Percentiles rank a stretch among this genome's conserved stretches.
These are phyloP conservation scores for Ramalina intermedia DNA, from an alignment of 495 filamentous ascomycete species.

Conservation along the genomic window DNA sequence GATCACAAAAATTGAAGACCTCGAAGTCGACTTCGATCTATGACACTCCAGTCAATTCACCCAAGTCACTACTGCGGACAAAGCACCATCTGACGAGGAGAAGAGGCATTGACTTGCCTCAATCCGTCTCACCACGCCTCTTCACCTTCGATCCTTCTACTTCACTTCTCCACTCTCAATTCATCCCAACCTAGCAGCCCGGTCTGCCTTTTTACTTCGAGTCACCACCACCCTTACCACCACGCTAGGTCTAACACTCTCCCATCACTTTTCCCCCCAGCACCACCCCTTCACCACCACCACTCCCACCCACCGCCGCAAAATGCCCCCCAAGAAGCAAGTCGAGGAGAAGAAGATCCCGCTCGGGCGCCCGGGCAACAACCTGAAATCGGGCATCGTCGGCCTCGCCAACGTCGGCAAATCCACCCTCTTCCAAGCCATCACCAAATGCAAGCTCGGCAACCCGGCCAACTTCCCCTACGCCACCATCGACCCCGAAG, in stretches of 20 bases:
- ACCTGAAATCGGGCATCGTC: slow-evolving; percentile 98
- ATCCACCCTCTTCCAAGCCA: slow-evolving; percentile 98
- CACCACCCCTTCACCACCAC: slow-evolving; percentile 15
- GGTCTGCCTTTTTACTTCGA: slow-evolving; percentile 31
- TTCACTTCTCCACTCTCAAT: slow-evolving; percentile 23
- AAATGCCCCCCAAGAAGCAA: slow-evolving; percentile 43
- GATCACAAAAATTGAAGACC: too few relatives aligned
- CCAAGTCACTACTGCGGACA: not conserved
- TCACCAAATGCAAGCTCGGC: slow-evolving; percentile 93
- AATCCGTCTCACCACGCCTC: slow-evolving; percentile 23
- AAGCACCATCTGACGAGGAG: not conserved
- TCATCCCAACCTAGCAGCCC: slow-evolving; percentile 33
- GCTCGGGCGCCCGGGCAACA: slow-evolving; percentile 93
- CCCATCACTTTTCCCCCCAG: slow-evolving; percentile 17
- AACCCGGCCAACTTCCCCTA: slow-evolving; percentile 99
- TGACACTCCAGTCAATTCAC: not conserved
- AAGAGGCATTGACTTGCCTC: slow-evolving; percentile 2
- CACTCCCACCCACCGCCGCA: slow-evolving; percentile 22
- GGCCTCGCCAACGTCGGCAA: slow-evolving; percentile 99
- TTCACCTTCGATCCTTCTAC: slow-evolving; percentile 20
- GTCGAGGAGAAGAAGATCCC: slow-evolving; percentile 41
- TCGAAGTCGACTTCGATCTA: too few relatives aligned
- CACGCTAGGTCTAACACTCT: slow-evolving; percentile 14
- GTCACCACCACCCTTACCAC: slow-evolving; percentile 13
- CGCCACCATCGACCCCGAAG: slow-evolving; percentile 97